Evolutionary conservation across 2,329 filamentous ascomycete genomes (phyloP).

Genomic region (Magnaporthiopsis rhizophila): DNA sequence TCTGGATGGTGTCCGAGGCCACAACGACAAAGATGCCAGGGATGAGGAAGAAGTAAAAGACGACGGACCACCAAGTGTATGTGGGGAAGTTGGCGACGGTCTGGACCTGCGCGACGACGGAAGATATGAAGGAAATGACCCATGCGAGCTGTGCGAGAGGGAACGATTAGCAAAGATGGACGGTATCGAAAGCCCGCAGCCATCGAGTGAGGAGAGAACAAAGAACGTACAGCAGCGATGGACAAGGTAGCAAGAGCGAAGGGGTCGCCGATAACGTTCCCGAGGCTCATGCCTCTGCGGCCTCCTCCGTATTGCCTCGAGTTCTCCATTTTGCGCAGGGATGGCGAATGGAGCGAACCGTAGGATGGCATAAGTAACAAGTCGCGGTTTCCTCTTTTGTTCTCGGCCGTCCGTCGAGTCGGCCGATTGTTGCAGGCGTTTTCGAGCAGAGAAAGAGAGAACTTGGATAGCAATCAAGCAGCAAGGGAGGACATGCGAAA

Average conservation of each 20-base stretch:
- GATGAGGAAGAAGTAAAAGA: conserved; percentile 80
- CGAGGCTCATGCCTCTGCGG: conserved; percentile 60
- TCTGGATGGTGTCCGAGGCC: conserved; percentile 74
- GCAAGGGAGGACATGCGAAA: neutral
- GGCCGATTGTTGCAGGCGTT: neutral
- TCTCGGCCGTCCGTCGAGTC: neutral
- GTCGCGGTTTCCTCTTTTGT: conserved; percentile 2
- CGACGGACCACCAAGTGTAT: conserved; percentile 86
- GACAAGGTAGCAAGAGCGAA: conserved; percentile 93
- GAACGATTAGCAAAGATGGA: neutral
- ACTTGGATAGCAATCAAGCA: neutral
- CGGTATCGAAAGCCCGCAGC: neutral
- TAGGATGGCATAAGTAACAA: conserved; percentile 61
- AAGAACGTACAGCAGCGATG: conserved; percentile 69
- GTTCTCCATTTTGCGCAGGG: conserved; percentile 73
- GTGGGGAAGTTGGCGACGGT: conserved; percentile 58
- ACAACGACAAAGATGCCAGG: conserved; percentile 73
- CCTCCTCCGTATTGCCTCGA: conserved; percentile 47
- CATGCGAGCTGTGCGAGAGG: conserved; percentile 69
- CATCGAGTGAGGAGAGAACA: conserved; percentile 8
- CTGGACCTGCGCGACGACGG: conserved; percentile 61
- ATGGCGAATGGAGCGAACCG: conserved; percentile 65
- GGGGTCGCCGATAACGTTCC: conserved; percentile 91
- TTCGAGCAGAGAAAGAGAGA: neutral
- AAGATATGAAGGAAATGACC: conserved; percentile 85